phyloP scores from a whole-genome alignment of 306 rosid genomes.

The Sesbania bispinosa region DNA sequence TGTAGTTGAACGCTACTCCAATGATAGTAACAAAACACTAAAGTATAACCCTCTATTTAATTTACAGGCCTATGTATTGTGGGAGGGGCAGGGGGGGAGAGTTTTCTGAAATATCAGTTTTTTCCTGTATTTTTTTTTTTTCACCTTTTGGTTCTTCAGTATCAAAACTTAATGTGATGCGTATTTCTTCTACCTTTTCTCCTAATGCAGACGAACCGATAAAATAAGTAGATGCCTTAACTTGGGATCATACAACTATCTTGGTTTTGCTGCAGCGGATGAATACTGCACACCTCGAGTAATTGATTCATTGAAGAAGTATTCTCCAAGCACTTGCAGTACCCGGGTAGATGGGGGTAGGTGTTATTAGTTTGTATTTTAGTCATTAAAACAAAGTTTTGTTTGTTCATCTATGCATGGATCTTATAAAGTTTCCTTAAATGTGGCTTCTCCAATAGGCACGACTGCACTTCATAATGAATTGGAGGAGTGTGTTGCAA shows the following conservation, averaged over 20 bases:
- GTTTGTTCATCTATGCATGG: neutral
- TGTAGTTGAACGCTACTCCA: too few species aligned
- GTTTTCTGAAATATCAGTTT: too few species aligned
- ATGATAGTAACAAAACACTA: too few species aligned
- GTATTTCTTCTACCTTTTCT: neutral
- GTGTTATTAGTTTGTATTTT: constrained; percentile 13
- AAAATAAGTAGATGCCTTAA: constrained; percentile 71
- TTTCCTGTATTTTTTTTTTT: too few species aligned
- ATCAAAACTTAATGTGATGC: neutral
- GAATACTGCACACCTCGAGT: constrained; percentile 92
- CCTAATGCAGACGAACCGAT: constrained; percentile 51
- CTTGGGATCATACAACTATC: constrained; percentile 92
- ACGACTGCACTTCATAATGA: constrained; percentile 64
- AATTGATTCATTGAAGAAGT: constrained; percentile 58
- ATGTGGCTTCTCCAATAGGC: constrained; percentile 42
- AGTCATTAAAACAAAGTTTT: neutral
- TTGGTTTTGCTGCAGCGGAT: constrained; percentile 92
- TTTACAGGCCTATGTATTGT: neutral
- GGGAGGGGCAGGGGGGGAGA: too few species aligned
- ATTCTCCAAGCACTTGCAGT: constrained; percentile 90
- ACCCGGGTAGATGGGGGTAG: constrained; percentile 82
- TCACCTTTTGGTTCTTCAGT: neutral
- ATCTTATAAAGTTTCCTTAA: neutral
- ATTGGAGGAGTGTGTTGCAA: constrained; percentile 66
- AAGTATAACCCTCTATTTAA: too few species aligned